Percentiles rank a stretch among this genome's conserved stretches.
phyloP scores from a whole-genome alignment of 768 basidiomycete species.

The Dictyophora rubrovolvata region DNA sequence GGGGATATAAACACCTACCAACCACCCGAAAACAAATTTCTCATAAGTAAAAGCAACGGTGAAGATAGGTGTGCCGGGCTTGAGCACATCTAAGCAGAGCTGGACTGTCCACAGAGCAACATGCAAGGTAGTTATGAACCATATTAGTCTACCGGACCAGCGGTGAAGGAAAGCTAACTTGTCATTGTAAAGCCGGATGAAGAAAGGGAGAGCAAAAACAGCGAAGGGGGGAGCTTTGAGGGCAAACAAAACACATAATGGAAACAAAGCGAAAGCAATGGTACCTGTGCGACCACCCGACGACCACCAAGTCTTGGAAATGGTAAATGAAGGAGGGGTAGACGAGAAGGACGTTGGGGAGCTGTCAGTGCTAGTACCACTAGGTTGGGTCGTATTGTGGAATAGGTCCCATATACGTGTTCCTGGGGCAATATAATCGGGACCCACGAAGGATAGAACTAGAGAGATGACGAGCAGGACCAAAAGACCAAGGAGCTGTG shows the following conservation, averaged over 20 bases:
- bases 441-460: conserved; percentile 45
- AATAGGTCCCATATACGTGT: conserved; percentile 35
- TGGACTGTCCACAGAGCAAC: conserved; percentile 63
- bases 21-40: conserved; percentile 53
- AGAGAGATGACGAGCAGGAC: conserved; percentile 35
- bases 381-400: conserved; percentile 13
- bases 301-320: conserved; percentile 64
- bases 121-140: conserved; percentile 51
- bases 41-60: conserved; percentile 46
- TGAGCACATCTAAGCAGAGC: conserved; percentile 40
- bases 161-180: conserved; percentile 63
- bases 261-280: conserved; percentile 63
- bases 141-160: conserved; percentile 62
- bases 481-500: conserved; percentile 43
- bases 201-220: conserved; percentile 50
- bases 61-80: conserved; percentile 29
- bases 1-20: conserved; percentile 27
- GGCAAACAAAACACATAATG: conserved; percentile 58
- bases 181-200: conserved; percentile 62
- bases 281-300: conserved; percentile 55
- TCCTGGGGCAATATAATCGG: conserved; percentile 55
- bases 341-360: conserved; percentile 16
- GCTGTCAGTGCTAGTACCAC: conserved; percentile 5
- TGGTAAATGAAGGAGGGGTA: conserved; percentile 44
- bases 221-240: conserved; percentile 67